Evolutionary conservation across 192 early-diverging fungal genomes (phyloP).

Genomic region (Jimgerdemannia lactiflua): DNA sequence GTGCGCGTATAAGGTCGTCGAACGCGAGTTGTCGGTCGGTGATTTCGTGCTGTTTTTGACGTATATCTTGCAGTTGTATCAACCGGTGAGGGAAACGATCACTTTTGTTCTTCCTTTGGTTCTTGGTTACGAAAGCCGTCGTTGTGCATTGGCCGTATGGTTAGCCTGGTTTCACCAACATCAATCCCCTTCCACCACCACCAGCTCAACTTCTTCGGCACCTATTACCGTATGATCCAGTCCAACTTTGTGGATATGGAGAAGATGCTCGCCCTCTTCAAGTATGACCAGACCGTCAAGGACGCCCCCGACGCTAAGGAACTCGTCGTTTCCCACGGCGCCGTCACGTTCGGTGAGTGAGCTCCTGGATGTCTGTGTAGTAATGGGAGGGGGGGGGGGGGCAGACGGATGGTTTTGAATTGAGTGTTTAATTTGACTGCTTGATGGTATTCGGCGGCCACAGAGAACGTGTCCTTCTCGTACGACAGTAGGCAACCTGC

Average conservation of each 20-base stretch:
- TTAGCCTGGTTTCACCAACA: not conserved
- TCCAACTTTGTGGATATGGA: constrained; percentile 97
- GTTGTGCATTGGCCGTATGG: not conserved
- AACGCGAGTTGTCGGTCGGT: constrained; percentile 67
- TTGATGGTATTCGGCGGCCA: not conserved
- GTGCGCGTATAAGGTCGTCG: constrained; percentile 78
- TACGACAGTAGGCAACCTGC: constrained; percentile 75
- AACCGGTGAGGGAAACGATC: constrained; percentile 57
- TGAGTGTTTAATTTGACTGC: not conserved
- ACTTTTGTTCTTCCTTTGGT: too few species aligned
- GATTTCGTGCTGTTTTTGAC: constrained; percentile 88
- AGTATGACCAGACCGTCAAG: constrained; percentile 60
- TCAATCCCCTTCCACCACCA: not conserved
- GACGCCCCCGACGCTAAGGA: constrained; percentile 62
- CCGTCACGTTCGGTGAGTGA: constrained; percentile 64
- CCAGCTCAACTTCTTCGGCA: constrained; percentile 85
- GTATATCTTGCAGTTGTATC: constrained; percentile 90
- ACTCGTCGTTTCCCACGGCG: constrained; percentile 53
- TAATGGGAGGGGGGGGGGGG: too few species aligned
- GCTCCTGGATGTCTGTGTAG: too few species aligned
- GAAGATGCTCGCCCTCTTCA: constrained; percentile 88
- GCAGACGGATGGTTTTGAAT: too few species aligned
- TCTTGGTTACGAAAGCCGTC: too few species aligned
- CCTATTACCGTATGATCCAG: constrained; percentile 92
- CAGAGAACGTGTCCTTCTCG: constrained; percentile 68